Evolutionary conservation across 306 rosid species (phyloP).

Genomic region (Abrus precatorius): DNA sequence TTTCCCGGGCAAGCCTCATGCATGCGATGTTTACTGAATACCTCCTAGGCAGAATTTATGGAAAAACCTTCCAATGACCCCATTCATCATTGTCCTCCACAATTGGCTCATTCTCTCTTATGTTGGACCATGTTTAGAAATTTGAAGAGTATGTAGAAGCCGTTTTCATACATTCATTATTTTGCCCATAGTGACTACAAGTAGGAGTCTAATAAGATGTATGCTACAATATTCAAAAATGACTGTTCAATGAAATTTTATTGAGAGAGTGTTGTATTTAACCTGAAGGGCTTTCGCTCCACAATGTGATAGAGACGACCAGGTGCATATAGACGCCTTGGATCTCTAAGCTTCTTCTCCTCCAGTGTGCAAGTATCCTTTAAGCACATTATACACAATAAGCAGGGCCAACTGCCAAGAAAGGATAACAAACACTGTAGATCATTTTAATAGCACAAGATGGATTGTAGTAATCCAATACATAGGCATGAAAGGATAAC

Average conservation of each 20-base stretch:
- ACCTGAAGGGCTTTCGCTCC: conserved; percentile 96
- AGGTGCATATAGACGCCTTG: conserved; percentile 92
- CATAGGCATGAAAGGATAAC: conserved; percentile 41
- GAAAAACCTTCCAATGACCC: conserved; percentile 3
- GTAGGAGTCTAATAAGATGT: background rate
- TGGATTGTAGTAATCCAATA: conserved; percentile 41
- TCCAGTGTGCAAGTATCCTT: conserved; percentile 94
- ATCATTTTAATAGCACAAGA: conserved; percentile 31
- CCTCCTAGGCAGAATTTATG: background rate
- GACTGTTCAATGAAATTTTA: background rate
- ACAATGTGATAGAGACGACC: conserved; percentile 98
- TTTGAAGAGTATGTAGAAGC: conserved; percentile 5
- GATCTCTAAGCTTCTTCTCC: conserved; percentile 89
- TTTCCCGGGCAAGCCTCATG: background rate
- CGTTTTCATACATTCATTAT: conserved; percentile 18
- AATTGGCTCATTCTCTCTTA: conserved; percentile 1
- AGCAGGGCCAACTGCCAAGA: conserved; percentile 89
- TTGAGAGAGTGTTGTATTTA: conserved; percentile 41
- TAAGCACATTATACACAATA: conserved; percentile 84
- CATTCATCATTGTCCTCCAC: conserved; percentile 10
- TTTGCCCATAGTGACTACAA: conserved; percentile 14
- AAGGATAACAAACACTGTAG: conserved; percentile 41
- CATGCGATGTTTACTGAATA: background rate
- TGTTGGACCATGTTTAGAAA: conserved; percentile 8
- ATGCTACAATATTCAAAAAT: background rate